Base-by-base conservation (phyloP, 108 stramenopile species). In the Cyclostephanos invisitatus region DNA sequence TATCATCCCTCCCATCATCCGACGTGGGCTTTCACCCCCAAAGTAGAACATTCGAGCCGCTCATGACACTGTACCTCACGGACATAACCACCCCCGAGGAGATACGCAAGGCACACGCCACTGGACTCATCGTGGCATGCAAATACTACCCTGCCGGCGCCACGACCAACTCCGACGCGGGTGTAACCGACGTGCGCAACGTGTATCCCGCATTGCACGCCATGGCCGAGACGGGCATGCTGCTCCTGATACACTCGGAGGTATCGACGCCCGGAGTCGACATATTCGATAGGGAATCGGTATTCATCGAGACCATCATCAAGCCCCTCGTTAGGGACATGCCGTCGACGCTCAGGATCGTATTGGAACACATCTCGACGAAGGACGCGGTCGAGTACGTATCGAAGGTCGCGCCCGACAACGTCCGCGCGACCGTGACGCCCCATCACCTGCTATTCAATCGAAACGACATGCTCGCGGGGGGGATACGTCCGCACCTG, bases 141-240 rank as follows among this genome's bases (percentile, higher is more conserved):
- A 99, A 99, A 78, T 96, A 96, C 58, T 99, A 99, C 80, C 99
- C 99, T 5, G 98, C 98, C 17, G 99, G 99, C 35, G 99, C 99
- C 6, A 99, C 99, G 0, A 99, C 99, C 57, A 98, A 99, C 73
- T 93, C 91, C 4, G 96, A 95, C 66, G 87, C 82, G 14, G 99
- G 99, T 9, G 99, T 99, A 12, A 96, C 95, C 8, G 88, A 98
- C 64, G 77, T 98, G 7, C 85, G 88, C 63, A 92, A 90, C 29
- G 66, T 88, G 3, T 88, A 88, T 73, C 91, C 96, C 7, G 94
- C 91, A 24, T 76, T 99, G 49, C 73, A 88, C 46, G 88, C 69
- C 36, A 98, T 99, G 98, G 87, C 84, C 36, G 87, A 97, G 68
- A 65, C 87, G 8, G 95, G 97, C 36, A 93, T 99, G 97, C 84